Evolutionary conservation across 2,329 filamentous ascomycete species (phyloP), one percentile per base, ranked within the genome.

Genomic region (Botrytis medusae): DNA sequence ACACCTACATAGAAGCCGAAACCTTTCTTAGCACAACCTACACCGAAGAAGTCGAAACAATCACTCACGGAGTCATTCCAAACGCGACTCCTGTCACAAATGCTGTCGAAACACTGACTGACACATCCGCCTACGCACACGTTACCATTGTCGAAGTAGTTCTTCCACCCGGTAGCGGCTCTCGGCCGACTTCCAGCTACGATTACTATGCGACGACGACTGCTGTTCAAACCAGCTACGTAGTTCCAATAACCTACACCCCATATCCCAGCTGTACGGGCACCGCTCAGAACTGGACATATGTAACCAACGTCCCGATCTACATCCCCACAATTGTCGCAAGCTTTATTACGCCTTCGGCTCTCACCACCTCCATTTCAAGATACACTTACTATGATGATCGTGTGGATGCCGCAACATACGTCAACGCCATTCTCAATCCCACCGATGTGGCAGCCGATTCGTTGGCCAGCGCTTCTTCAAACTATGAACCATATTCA

Each of bases 1-100:
- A 76, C 40, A 75, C 74, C 29, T 44, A 73, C 12, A 20, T n/a
- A 20, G 73, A 46, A 18, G 65, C 40, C 63, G 57, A 46, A 0
- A 42, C 48, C 7, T 25, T 73, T 29, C 0, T 0, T 4, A 2
- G 42, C 8, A 67, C 42, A 0, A 51, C 6, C 14, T 37, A 51
- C 16, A 0, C 40, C 8, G 40, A 4, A 7, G 60, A 68, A 29
- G 65, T 71, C 14, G 40, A 65, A 70, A 59, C 48, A 16, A 1
- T 59, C 7, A 57, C 65, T 18, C 6, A 7, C 0, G 34, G 2
- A 0, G 25, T 69, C 8, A 22, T 69, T 42, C 48, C 48, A 22
- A 25, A 59, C 29, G 65, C 25, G 16, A 69, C 65, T 29, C 65
- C 65, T 2, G 65, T 69, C 20, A 29, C 48, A 20, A 57, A 69